Conservation (phyloP, 441 rosid species). For the Cnidoscolus chayamansa region DNA sequence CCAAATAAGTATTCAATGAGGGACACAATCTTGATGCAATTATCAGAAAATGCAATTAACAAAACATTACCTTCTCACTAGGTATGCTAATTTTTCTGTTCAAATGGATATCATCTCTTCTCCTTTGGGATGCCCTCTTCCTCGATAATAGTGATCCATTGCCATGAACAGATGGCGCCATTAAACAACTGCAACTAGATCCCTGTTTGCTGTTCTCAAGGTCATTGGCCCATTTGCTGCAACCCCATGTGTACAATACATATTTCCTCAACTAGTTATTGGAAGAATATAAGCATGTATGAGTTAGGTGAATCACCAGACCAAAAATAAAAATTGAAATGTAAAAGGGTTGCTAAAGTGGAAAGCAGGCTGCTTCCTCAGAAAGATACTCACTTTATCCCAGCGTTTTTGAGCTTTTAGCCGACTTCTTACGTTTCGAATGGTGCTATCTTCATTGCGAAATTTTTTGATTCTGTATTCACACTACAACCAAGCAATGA, state of each 20-base stretch:
- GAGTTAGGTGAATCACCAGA: conserved; percentile 15
- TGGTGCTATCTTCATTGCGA: conserved; percentile 70
- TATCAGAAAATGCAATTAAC: conserved; percentile 1
- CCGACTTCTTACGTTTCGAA: conserved; percentile 62
- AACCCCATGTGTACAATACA: conserved; percentile 80
- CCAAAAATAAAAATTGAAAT: conserved; percentile 10
- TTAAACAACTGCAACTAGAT: conserved; percentile 37
- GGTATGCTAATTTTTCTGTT: conserved; percentile 40
- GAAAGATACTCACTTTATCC: conserved; percentile 65
- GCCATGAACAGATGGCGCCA: conserved; percentile 37
- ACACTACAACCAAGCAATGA: conserved; percentile 45
- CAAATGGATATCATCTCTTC: conserved; percentile 28
- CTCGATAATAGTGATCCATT: conserved; percentile 37
- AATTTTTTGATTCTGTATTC: conserved; percentile 84
- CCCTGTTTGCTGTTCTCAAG: conserved; percentile 22
- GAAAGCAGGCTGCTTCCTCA: conserved; percentile 8
- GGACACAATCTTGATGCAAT: neutral
- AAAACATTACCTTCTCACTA: conserved; percentile 49
- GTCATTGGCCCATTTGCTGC: conserved; percentile 49
- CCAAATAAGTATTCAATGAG: conserved; percentile 2
- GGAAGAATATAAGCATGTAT: conserved; percentile 15
- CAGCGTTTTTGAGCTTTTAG: conserved; percentile 75
- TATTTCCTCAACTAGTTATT: conserved; percentile 76
- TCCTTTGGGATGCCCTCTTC: conserved; percentile 29
- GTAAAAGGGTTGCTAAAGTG: conserved; percentile 1